A percentile compares a stretch with the other conserved stretches of the same genome.
These are phyloP conservation scores for Malassezia brasiliensis DNA, from an alignment of 1,284 basidiomycete species.

Conservation along the genomic window DNA sequence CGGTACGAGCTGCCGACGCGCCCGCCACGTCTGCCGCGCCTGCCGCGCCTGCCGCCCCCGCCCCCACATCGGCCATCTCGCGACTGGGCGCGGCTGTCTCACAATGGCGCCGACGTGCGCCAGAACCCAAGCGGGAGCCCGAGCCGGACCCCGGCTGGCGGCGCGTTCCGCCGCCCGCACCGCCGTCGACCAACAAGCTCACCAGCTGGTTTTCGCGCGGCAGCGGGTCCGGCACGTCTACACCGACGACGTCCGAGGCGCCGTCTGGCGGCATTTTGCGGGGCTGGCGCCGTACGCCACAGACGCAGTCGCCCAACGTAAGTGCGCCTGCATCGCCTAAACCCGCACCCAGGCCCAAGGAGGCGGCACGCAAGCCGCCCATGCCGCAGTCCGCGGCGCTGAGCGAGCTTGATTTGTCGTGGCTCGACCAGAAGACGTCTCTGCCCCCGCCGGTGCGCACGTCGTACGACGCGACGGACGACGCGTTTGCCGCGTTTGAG, in stretches of 20 bases:
- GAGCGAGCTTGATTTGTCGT: slow-evolving; percentile 8
- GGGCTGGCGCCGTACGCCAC: background rate
- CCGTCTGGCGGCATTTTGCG: background rate
- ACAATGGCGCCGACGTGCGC: slow-evolving; percentile 7
- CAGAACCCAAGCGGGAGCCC: slow-evolving; percentile 1
- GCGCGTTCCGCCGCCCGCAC: slow-evolving; percentile 2
- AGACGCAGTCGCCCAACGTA: background rate
- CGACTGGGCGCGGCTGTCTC: slow-evolving; percentile 2
- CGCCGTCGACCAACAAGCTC: background rate
- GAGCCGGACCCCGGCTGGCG: slow-evolving; percentile 11
- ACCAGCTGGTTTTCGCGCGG: background rate
- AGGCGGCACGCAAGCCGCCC: background rate
- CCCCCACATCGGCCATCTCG: background rate
- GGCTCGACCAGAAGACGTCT: slow-evolving; percentile 11
- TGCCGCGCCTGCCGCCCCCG: background rate
- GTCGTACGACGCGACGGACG: background rate
- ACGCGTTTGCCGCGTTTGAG: no score
- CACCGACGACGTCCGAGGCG: background rate
- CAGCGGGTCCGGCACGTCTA: background rate
- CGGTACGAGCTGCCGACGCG: background rate
- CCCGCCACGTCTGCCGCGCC: background rate
- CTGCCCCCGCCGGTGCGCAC: background rate
- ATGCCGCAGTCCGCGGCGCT: slow-evolving; percentile 1
- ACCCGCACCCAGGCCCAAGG: background rate
- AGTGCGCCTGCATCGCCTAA: background rate